Percentiles rank a stretch among this genome's conserved stretches.
These are phyloP conservation scores for Cyberlindnera samutprakarnensis DNA, from an alignment of 805 yeast genomes.

Conservation along the genomic window DNA sequence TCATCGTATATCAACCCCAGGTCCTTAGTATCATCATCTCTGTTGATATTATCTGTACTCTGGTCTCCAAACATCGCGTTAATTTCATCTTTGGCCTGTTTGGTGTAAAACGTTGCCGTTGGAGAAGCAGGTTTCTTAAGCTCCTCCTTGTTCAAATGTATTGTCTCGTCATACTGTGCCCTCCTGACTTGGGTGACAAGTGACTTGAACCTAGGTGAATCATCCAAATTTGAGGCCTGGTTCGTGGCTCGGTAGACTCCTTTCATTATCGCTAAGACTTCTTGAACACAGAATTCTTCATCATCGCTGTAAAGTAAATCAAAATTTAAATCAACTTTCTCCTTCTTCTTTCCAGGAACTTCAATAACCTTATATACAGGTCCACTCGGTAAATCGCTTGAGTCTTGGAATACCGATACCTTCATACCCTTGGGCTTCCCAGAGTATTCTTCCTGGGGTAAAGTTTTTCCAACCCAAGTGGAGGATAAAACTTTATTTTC, in stretches of 20 bases:
- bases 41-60: slow-evolving; percentile 18
- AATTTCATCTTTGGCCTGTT: slow-evolving; percentile 68
- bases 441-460: slow-evolving; percentile 31
- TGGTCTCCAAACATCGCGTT: slow-evolving; percentile 60
- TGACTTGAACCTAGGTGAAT: slow-evolving; percentile 9
- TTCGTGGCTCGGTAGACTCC: slow-evolving; percentile 4
- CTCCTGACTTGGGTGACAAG: slow-evolving; percentile 4
- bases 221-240: background rate
- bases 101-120: slow-evolving; percentile 71
- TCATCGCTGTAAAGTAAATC: slow-evolving; percentile 40
- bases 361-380: slow-evolving; percentile 44
- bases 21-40: slow-evolving; percentile 15
- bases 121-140: slow-evolving; percentile 49
- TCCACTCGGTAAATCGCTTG: slow-evolving; percentile 22
- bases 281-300: slow-evolving; percentile 57
- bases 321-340: slow-evolving; percentile 52
- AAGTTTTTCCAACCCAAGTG: slow-evolving; percentile 57
- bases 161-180: slow-evolving; percentile 16
- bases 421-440: slow-evolving; percentile 17
- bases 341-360: slow-evolving; percentile 52
- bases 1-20: slow-evolving; percentile 21
- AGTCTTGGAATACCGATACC: slow-evolving; percentile 33
- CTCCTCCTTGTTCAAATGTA: slow-evolving; percentile 8
- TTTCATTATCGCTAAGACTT: slow-evolving; percentile 44
- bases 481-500: slow-evolving; percentile 52